These are phyloP conservation scores for Bidens hawaiensis DNA, from an alignment of 140 eudicot species.

Conservation along the genomic window DNA sequence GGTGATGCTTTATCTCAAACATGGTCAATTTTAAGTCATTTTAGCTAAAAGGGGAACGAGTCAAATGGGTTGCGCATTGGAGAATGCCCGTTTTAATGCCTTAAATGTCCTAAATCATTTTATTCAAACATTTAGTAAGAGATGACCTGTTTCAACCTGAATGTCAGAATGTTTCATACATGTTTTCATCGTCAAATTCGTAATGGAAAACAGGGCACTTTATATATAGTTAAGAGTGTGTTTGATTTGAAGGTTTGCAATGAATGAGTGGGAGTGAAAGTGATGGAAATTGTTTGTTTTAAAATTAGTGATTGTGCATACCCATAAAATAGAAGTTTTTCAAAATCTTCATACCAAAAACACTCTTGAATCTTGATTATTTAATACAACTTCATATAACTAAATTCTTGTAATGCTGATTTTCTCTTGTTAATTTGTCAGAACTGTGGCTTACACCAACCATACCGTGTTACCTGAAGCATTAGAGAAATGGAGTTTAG, in stretches of 20 bases:
- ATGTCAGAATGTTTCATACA: background rate
- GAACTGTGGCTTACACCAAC: constrained; percentile 96
- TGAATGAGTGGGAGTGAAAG: background rate
- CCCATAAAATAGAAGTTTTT: background rate
- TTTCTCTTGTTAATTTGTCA: constrained; percentile 28
- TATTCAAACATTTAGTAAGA: background rate
- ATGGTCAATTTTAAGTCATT: background rate
- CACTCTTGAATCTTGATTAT: too few species aligned
- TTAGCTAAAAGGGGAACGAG: background rate
- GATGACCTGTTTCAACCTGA: background rate
- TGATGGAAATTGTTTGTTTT: background rate
- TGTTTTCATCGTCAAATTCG: background rate
- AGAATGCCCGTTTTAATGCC: background rate
- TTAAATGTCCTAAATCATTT: background rate
- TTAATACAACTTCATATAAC: background rate
- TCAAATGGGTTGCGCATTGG: background rate
- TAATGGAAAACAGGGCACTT: background rate
- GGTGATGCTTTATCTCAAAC: background rate
- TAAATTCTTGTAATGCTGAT: constrained; percentile 11
- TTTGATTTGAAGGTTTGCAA: background rate
- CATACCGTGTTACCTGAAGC: constrained; percentile 97
- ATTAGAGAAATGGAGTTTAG: constrained; percentile 95
- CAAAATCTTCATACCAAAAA: background rate
- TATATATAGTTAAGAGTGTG: background rate
- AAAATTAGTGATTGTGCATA: background rate